phyloP scores from a whole-genome alignment of 164 flowering plant species.

The Vitis labrusca region DNA sequence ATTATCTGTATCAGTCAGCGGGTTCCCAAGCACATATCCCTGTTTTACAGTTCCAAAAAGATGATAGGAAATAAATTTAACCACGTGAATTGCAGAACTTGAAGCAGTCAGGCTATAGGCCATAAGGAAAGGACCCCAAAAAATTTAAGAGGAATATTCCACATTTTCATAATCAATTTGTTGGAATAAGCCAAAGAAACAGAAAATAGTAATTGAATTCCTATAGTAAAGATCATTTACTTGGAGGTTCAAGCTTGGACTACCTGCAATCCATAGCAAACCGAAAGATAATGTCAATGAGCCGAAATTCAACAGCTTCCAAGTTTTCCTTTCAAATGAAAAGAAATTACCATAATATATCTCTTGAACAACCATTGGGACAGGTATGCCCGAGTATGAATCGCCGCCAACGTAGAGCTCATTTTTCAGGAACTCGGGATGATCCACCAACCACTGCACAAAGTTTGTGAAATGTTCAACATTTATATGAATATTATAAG shows the following conservation, averaged over 20 bases:
- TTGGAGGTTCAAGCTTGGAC: constrained; percentile 13
- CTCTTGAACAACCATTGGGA: constrained; percentile 19
- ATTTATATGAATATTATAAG: too few species aligned
- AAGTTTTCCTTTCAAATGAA: background rate
- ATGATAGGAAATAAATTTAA: background rate
- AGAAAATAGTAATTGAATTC: background rate
- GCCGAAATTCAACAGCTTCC: too few species aligned
- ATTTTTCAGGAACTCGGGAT: constrained; percentile 19
- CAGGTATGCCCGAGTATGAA: constrained; percentile 28
- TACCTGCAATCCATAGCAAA: background rate
- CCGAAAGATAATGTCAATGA: background rate
- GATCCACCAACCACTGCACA: constrained; percentile 30
- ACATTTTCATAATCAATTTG: background rate
- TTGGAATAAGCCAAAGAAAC: background rate
- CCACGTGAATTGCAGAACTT: too few species aligned
- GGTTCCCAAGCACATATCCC: constrained; percentile 7
- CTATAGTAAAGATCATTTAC: background rate
- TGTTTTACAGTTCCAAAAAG: background rate
- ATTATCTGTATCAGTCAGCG: background rate
- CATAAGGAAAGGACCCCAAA: too few species aligned
- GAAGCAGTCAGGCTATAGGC: too few species aligned
- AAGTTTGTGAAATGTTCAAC: too few species aligned
- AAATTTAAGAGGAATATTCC: constrained; percentile 7
- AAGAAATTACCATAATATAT: constrained; percentile 10
- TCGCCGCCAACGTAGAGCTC: constrained; percentile 28